Evolutionary conservation across 768 basidiomycete genomes (phyloP).

Genomic region (Kwoniella newhampshirensis): DNA sequence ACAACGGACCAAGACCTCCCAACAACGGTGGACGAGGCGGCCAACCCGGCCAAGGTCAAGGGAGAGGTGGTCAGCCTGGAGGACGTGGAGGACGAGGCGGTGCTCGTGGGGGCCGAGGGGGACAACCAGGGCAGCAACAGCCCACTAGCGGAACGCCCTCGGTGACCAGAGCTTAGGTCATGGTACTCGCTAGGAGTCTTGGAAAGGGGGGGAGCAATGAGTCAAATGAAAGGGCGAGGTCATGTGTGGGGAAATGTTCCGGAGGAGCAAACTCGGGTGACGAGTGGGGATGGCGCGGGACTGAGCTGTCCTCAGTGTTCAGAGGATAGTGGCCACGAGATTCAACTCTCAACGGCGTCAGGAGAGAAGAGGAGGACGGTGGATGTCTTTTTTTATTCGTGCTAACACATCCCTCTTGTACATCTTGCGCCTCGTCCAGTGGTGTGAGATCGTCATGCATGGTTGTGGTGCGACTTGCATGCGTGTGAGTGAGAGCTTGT

Average conservation of each 20-base stretch:
- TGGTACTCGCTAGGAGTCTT: no score
- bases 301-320: constrained; percentile 7
- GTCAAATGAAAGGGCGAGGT: no score
- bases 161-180: constrained; percentile 12
- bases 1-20: constrained; percentile 14
- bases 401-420: neutral
- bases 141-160: constrained; percentile 18
- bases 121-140: constrained; percentile 17
- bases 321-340: no score
- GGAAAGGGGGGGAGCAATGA: no score
- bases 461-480: neutral
- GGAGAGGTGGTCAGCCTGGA: constrained; percentile 28
- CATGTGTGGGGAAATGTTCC: no score
- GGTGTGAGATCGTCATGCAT: constrained; percentile 5
- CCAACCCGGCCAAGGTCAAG: constrained; percentile 22
- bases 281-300: constrained; percentile 7
- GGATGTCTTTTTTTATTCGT: neutral
- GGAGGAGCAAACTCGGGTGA: no score
- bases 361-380: neutral
- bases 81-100: constrained; percentile 22
- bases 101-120: constrained; percentile 25
- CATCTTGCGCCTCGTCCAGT: constrained; percentile 12
- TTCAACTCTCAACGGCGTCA: no score
- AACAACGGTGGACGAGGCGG: constrained; percentile 21
- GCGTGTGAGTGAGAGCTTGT: no score